Conservation (phyloP, 495 filamentous ascomycete species). For the Podospora bellae-mahoneyi region DNA sequence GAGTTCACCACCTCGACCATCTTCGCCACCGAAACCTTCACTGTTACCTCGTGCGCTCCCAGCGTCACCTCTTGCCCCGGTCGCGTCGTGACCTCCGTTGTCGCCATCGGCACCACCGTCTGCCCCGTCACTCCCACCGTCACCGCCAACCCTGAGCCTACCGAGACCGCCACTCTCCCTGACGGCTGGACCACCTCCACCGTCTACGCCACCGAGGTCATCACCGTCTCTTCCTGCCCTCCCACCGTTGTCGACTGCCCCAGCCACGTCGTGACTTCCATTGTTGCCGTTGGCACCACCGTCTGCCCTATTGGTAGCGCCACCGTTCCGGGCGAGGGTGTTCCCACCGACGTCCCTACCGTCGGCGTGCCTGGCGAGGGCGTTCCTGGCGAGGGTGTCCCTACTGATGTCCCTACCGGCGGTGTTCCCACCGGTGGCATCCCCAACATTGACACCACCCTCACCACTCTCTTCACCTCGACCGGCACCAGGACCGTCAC, state of each 20-base stretch:
- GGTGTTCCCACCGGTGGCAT: slow-evolving; percentile 18
- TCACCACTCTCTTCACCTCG: slow-evolving; percentile 8
- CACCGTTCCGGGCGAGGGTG: slow-evolving; percentile 22
- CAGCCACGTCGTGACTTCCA: slow-evolving; percentile 51
- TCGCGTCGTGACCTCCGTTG: slow-evolving; percentile 52
- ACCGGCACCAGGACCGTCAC: slow-evolving; percentile 11
- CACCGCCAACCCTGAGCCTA: slow-evolving; percentile 6
- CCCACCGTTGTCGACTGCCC: slow-evolving; percentile 60
- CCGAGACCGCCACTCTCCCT: slow-evolving; percentile 24
- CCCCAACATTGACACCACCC: slow-evolving; percentile 7
- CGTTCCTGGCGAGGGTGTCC: slow-evolving; percentile 31
- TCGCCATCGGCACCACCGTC: slow-evolving; percentile 59
- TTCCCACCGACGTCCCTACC: slow-evolving; percentile 34
- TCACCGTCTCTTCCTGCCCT: slow-evolving; percentile 57
- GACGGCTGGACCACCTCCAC: slow-evolving; percentile 54
- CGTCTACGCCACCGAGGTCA: slow-evolving; percentile 54
- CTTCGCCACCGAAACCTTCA: slow-evolving; percentile 55
- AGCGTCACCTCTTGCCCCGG: slow-evolving; percentile 59
- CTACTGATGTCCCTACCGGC: slow-evolving; percentile 35
- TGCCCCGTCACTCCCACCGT: slow-evolving; percentile 33
- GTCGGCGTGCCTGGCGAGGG: slow-evolving; percentile 15
- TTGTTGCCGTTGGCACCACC: slow-evolving; percentile 59
- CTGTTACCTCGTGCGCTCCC: slow-evolving; percentile 56
- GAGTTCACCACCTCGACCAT: slow-evolving; percentile 54
- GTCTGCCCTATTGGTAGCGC: slow-evolving; percentile 51